These are phyloP conservation scores for Wickerhamiella siamensis DNA, from an alignment of 805 yeast genomes.

Conservation along the genomic window DNA sequence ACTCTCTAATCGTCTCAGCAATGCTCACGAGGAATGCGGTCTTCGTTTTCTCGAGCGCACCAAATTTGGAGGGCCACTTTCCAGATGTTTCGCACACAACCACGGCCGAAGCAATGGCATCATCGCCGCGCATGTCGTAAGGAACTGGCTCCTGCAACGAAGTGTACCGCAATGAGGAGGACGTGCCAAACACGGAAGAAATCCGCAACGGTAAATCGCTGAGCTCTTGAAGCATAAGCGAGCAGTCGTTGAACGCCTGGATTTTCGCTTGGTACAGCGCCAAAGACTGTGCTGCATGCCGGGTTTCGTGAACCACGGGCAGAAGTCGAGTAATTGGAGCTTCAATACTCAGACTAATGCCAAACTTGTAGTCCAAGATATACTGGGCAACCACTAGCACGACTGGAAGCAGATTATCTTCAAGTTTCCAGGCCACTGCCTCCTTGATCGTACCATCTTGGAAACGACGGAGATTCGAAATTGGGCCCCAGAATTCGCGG, in stretches of 20 bases:
- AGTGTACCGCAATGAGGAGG: conserved; percentile 61
- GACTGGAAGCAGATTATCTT: conserved; percentile 38
- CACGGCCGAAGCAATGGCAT: conserved; percentile 53
- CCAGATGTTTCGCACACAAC: conserved; percentile 78
- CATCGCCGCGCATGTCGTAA: conserved; percentile 28
- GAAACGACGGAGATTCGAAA: conserved; percentile 75
- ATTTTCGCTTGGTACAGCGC: conserved; percentile 17
- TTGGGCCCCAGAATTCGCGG: conserved; percentile 78
- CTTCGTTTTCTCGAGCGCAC: conserved; percentile 76
- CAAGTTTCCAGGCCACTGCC: conserved; percentile 66
- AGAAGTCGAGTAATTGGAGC: neutral
- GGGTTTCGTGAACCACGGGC: neutral
- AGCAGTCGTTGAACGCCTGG: conserved; percentile 36
- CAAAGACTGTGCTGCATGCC: conserved; percentile 9
- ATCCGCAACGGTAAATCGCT: conserved; percentile 54
- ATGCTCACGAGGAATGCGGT: conserved; percentile 75
- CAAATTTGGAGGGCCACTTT: conserved; percentile 91
- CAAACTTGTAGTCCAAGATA: conserved; percentile 49
- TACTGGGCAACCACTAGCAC: conserved; percentile 51
- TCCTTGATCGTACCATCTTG: conserved; percentile 84
- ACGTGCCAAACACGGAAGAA: conserved; percentile 57
- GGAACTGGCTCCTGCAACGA: conserved; percentile 72
- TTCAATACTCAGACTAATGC: conserved; percentile 29
- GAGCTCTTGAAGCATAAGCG: conserved; percentile 34
- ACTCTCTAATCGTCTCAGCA: conserved; percentile 30